These are phyloP conservation scores for Vanderwaltozyma tropicalis DNA, from an alignment of 805 yeast species.

Conservation along the genomic window DNA sequence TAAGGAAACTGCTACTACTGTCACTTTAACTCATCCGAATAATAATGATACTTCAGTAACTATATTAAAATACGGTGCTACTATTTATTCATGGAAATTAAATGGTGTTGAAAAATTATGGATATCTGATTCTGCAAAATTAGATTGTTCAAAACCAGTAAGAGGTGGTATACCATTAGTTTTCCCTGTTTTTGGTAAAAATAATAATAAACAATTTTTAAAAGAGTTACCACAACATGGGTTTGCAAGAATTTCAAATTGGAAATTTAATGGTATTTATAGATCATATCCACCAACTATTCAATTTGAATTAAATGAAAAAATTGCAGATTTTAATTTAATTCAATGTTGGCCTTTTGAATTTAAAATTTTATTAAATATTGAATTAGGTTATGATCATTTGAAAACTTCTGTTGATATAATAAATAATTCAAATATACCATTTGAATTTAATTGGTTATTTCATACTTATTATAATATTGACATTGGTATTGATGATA, in stretches of 20 bases:
- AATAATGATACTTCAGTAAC: conserved; percentile 45
- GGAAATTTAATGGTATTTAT: conserved; percentile 90
- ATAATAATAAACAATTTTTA: conserved; percentile 46
- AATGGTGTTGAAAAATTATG: conserved; percentile 70
- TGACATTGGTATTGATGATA: conserved; percentile 57
- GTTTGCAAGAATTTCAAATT: conserved; percentile 72
- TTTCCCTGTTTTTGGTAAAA: conserved; percentile 81
- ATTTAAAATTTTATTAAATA: conserved; percentile 62
- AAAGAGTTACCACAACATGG: conserved; percentile 83
- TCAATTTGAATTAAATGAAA: conserved; percentile 86
- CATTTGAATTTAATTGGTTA: conserved; percentile 81
- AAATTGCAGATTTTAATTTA: conserved; percentile 52
- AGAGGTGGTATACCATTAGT: conserved; percentile 95
- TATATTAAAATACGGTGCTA: conserved; percentile 77
- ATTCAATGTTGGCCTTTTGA: conserved; percentile 53
- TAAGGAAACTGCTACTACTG: conserved; percentile 51
- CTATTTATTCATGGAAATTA: conserved; percentile 67
- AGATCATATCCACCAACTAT: conserved; percentile 57
- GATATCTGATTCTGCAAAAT: conserved; percentile 60
- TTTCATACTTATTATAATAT: conserved; percentile 80
- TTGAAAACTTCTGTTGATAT: conserved; percentile 64
- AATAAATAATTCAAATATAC: conserved; percentile 47
- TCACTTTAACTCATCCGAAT: conserved; percentile 44
- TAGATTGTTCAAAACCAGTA: conserved; percentile 89
- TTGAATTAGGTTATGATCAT: conserved; percentile 45